Base-by-base conservation (phyloP, 192 early-diverging fungal species). In the Linnemannia schmuckeri region DNA sequence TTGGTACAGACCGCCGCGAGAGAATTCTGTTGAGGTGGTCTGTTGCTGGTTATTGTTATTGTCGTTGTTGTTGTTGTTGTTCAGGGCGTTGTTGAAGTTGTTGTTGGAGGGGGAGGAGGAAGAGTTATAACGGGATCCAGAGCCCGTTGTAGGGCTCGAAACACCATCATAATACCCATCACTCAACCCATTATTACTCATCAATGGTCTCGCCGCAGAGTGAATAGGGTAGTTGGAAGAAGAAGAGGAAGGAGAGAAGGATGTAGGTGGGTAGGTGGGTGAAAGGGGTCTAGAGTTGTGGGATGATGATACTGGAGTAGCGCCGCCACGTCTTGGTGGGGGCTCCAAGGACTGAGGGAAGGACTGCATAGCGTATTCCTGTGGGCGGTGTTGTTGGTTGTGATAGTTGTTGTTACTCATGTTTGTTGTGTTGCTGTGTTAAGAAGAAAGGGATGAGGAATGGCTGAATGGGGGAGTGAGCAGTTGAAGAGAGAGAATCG, bases 21-120 rank as follows among this genome's bases (percentile, higher is more conserved):
- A 84, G 54, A 84, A 84, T 24, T 52, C 52, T 6, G 82, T 70
- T 0, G 77, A 70, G 3, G 52, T 33, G 17, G 69, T 15, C 33
- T 66, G 61, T 66, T 66, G 30, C 20, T 41, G n/a, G 38, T n/a
- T 41, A 20, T 52, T 52, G 49, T 52, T 52, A 18, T 52, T 22
- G 49, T 22, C 20, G 49, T 22, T 52, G 18, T 22, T 22, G 18
- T 20, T 22, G 5, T 52, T 20, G 49, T 52, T 52, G 49, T 6
- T 17, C 37, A 37, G 37, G 2, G 15, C 4, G 13, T 49, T 15
- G 47, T 49, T 49, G 47, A 13, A 1, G 15, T 49, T 49, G 47
- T 8, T 12, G 42, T 44, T 44, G 42, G 8, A 12, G 42, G 42
- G 6, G 42, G 12, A 15, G 12, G 44, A 46, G 15, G 44, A 46